Percentiles rank a stretch among this genome's conserved stretches.
Conservation (phyloP, 108 stramenopile species). For the Epipyxis sp. region DNA sequence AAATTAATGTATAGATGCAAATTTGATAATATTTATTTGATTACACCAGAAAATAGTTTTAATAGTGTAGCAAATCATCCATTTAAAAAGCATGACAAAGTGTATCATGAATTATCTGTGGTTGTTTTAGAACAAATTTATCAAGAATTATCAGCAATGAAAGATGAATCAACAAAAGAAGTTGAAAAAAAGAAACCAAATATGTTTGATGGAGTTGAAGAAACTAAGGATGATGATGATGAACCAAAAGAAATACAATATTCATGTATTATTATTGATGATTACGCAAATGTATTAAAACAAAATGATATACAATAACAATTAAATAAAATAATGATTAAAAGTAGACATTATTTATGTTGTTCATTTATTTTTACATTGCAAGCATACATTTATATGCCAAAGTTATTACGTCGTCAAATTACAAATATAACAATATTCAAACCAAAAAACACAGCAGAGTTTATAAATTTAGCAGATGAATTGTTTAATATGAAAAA, state of each 20-base stretch:
- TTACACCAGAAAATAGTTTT: background rate
- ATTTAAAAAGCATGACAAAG: background rate
- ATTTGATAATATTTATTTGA: constrained; percentile 7
- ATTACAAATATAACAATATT: too few species aligned
- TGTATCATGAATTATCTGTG: background rate
- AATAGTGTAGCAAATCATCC: background rate
- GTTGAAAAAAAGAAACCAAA: too few species aligned
- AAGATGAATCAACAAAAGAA: background rate
- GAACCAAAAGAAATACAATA: too few species aligned
- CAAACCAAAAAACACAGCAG: too few species aligned
- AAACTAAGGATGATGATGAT: background rate
- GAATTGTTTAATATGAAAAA: too few species aligned
- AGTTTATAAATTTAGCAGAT: background rate
- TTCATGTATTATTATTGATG: constrained; percentile 10
- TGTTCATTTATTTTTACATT: background rate
- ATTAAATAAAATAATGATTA: constrained; percentile 7
- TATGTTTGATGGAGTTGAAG: too few species aligned
- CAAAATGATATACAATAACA: background rate
- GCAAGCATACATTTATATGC: background rate
- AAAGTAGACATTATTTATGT: background rate
- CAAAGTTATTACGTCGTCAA: background rate
- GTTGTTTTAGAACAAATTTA: too few species aligned
- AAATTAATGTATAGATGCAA: background rate
- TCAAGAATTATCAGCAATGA: background rate
- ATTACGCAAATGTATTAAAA: too few species aligned